Base-by-base conservation (phyloP, 192 early-diverging fungal species). In the Gamsiella multidivaricata region DNA sequence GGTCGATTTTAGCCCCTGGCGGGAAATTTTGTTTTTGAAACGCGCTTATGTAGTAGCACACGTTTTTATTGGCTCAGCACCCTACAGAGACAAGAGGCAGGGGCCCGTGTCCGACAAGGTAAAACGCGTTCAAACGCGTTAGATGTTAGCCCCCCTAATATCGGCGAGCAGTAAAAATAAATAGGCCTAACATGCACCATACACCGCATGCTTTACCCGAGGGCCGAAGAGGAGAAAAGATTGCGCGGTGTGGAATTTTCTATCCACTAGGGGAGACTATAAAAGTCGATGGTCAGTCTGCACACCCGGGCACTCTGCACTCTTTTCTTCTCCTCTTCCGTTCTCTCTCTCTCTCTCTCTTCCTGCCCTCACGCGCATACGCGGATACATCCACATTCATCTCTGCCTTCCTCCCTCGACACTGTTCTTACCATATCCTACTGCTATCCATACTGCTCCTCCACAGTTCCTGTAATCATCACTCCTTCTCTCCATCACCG, bases 111-210 rank as follows among this genome's bases (percentile, higher is more conserved):
- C 2, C 14, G 10, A 22, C 53, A 54, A 56, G 18, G 57, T 59
- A 59, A 59, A 45, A 59, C 57, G 57, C 57, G 57, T 59, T 46
- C 20, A 59, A 59, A 43, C 39, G 39, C 25, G 34, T 33, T n/a
- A n/a, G n/a, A n/a, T n/a, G n/a, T n/a, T n/a, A n/a, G n/a, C n/a
- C n/a, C n/a, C 46, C 22, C 29, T 32, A 34, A 34, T 55, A 14
- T n/a, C n/a, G n/a, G n/a, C n/a, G n/a, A n/a, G n/a, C n/a, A n/a
- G n/a, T n/a, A n/a, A n/a, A n/a, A n/a, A n/a, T n/a, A n/a, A n/a
- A n/a, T n/a, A n/a, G n/a, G n/a, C n/a, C n/a, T n/a, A n/a, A n/a
- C n/a, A n/a, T n/a, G n/a, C n/a, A n/a, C n/a, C n/a, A n/a, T n/a
- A n/a, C n/a, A n/a, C n/a, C n/a, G n/a, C n/a, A n/a, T n/a, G n/a